Base-by-base conservation (phyloP, 2,329 filamentous ascomycete species). In the Mollisiaceae sp. region DNA sequence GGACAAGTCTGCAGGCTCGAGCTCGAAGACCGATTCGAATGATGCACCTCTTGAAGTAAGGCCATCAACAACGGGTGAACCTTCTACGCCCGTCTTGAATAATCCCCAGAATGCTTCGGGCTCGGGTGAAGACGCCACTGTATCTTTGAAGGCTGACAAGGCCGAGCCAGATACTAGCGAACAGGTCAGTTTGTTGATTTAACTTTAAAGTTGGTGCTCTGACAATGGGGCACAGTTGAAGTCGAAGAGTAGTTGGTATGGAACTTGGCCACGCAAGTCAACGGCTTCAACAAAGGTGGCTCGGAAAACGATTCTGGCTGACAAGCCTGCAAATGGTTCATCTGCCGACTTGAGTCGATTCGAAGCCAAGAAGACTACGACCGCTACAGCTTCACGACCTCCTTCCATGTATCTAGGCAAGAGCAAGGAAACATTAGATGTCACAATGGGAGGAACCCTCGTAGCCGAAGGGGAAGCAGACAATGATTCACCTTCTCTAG, bases 181-280 rank as follows among this genome's bases (percentile, higher is more conserved):
- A 45, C 62, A 69, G 63, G 68, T 70, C n/a, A 32, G 27, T 32
- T 32, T 32, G 27, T 32, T 32, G 27, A 6, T 32, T 6, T 32
- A 32, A 32, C n/a, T 32, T 32, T 32, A 32, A 32, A 32, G 27
- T 32, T 32, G 27, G 27, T 32, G 27, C 3, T 32, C 27, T 32
- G 27, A 32, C 27, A 32, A 6, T 32, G 27, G 6, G 6, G 27
- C 27, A 32, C 27, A 32, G 27, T 32, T 32, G 27, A 35, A 71
- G 45, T 59, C 69, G 9, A 74, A 71, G 22, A 66, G 67, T 24
- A 88, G 86, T 74, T 89, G 86, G 87, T 89, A 89, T 75, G 85
- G 85, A 27, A 75, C 86, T 20, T 88, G 85, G 85, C 83, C 85
- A 20, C 80, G 83, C 66, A 89, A 89, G 72, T 84, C 86, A 8